These are phyloP conservation scores for Chrysoporthe puriensis DNA, from an alignment of 2,329 filamentous ascomycete species.

Conservation along the genomic window DNA sequence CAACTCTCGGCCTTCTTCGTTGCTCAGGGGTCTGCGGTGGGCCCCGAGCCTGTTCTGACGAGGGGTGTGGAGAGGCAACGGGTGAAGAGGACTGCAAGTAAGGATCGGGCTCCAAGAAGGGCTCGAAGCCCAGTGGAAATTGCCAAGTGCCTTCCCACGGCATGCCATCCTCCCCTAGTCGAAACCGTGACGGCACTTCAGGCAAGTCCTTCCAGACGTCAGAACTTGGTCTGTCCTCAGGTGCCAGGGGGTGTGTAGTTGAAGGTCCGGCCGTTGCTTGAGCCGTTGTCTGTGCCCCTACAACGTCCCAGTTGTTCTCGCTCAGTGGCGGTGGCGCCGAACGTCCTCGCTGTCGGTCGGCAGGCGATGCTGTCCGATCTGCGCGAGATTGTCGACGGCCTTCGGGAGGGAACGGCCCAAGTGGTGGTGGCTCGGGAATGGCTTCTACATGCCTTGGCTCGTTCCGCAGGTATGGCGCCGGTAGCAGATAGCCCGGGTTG, in stretches of 20 bases:
- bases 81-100: constrained; percentile 32
- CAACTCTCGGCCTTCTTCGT: constrained; percentile 30
- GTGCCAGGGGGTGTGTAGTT: constrained; percentile 28
- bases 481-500: constrained; percentile 18
- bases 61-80: constrained; percentile 2
- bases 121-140: constrained; percentile 39
- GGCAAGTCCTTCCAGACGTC: constrained; percentile 50
- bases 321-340: constrained; percentile 55
- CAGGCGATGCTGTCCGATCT: constrained; percentile 11
- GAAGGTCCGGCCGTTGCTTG: constrained; percentile 35
- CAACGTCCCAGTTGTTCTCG: constrained; percentile 51
- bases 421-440: constrained; percentile 18
- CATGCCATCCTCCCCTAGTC: constrained; percentile 51
- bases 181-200: constrained; percentile 41
- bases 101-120: constrained; percentile 36
- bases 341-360: constrained; percentile 44
- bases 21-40: background rate
- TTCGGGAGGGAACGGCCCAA: constrained; percentile 24
- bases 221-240: constrained; percentile 25
- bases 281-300: constrained; percentile 35
- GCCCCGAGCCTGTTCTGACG: constrained; percentile 4
- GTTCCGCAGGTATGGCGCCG: constrained; percentile 22
- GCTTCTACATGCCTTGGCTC: constrained; percentile 29
- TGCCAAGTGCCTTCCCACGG: constrained; percentile 48
- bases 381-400: constrained; percentile 33